phyloP scores from a whole-genome alignment of 2,329 filamentous ascomycete species.

The Scedosporium minutisporum region DNA sequence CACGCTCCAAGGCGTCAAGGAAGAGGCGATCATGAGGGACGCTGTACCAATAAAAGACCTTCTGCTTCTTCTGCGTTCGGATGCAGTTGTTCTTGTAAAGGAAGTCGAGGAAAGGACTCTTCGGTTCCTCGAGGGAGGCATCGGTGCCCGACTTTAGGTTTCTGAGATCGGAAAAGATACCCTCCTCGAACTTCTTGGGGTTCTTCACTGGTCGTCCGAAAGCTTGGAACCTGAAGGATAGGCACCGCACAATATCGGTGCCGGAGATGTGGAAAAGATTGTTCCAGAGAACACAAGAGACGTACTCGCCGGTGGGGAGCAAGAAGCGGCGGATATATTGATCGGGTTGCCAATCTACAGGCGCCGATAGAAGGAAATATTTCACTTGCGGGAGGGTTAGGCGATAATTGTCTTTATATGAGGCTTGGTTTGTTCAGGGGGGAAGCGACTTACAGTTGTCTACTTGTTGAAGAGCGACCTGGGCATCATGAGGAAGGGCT shows the following conservation, averaged over 20 bases:
- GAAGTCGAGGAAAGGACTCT: constrained; percentile 96
- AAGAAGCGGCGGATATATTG: constrained; percentile 96
- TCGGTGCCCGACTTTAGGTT: constrained; percentile 98
- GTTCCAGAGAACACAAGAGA: constrained; percentile 97
- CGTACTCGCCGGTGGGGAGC: constrained; percentile 94
- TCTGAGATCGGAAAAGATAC: constrained; percentile 96
- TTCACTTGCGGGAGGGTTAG: constrained; percentile 58
- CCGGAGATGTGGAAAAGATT: constrained; percentile 99
- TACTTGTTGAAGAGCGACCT: constrained; percentile 95
- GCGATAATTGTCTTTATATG: constrained; percentile 6
- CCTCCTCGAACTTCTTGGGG: constrained; percentile 99
- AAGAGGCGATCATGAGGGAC: constrained; percentile 96
- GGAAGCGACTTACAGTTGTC: constrained; percentile 70
- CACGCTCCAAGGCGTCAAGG: constrained; percentile 91
- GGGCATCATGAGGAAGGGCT: constrained; percentile 88
- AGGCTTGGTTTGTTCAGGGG: neutral
- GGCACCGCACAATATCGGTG: constrained; percentile 95
- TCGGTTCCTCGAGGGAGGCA: constrained; percentile 95
- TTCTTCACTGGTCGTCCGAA: constrained; percentile 98
- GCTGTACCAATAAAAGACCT: constrained; percentile 99
- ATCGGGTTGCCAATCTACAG: constrained; percentile 93
- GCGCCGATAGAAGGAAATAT: constrained; percentile 98
- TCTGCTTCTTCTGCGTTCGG: constrained; percentile 98
- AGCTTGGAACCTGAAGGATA: constrained; percentile 96
- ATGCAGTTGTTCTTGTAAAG: constrained; percentile 99